Percentiles rank a stretch among this genome's conserved stretches.
phyloP scores from a whole-genome alignment of 768 basidiomycete species.

The Sporobolomyces phaffii region DNA sequence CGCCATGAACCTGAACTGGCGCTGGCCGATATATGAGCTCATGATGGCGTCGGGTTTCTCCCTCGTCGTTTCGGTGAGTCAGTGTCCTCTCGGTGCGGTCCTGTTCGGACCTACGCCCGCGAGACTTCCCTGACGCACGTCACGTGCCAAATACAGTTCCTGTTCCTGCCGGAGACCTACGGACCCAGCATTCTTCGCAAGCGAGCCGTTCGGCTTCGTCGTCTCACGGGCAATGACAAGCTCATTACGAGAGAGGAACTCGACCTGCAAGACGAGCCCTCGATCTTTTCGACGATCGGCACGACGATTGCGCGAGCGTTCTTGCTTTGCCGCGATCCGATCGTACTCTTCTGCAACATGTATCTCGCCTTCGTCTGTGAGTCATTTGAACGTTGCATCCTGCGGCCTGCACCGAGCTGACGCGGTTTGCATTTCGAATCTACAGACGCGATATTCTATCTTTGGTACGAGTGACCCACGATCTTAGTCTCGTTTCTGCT shows the following conservation, averaged over 20 bases:
- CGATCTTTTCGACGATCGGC: not conserved
- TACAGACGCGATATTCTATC: constrained; percentile 8
- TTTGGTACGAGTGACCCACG: not conserved
- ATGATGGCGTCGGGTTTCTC: constrained; percentile 44
- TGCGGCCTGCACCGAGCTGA: not conserved
- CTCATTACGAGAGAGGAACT: constrained; percentile 34
- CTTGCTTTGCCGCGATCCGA: constrained; percentile 42
- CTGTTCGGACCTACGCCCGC: too few species aligned
- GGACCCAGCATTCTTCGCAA: constrained; percentile 45
- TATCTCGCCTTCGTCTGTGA: constrained; percentile 17
- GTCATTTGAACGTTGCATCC: not conserved
- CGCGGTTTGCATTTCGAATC: too few species aligned
- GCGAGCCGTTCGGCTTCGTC: constrained; percentile 46
- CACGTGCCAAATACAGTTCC: not conserved
- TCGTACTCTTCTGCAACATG: constrained; percentile 44
- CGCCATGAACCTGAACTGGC: not conserved
- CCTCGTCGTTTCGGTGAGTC: constrained; percentile 1
- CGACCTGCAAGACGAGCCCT: constrained; percentile 16
- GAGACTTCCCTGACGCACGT: not conserved
- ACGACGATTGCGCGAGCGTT: constrained; percentile 42
- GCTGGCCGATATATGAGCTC: constrained; percentile 42
- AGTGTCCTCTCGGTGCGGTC: not conserved
- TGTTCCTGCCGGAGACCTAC: constrained; percentile 46
- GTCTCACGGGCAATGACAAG: constrained; percentile 45
- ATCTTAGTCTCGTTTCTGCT: not conserved